These are phyloP conservation scores for Flaveria linearis DNA, from an alignment of 129 eudicot genomes.

Conservation along the genomic window DNA sequence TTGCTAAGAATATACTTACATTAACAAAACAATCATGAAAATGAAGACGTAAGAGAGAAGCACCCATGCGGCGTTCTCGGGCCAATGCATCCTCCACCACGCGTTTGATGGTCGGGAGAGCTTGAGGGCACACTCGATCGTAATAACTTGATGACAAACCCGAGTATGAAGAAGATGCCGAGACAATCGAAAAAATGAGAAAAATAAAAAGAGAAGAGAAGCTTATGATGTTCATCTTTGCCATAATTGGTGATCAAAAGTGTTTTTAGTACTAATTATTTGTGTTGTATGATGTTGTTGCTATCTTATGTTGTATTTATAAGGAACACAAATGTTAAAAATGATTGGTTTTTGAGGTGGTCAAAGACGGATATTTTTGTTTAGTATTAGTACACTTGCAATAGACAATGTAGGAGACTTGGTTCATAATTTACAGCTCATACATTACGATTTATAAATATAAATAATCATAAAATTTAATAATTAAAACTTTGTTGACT, in stretches of 20 bases:
- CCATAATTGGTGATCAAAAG: slow-evolving; percentile 6
- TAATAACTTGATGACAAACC: slow-evolving; percentile 37
- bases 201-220: slow-evolving; percentile 15
- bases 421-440: slow-evolving; percentile 1
- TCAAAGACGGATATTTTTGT: not conserved
- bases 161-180: slow-evolving; percentile 14
- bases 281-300: not conserved
- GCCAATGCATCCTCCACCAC: slow-evolving; percentile 48
- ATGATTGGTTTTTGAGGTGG: slow-evolving; percentile 11
- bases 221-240: slow-evolving; percentile 22
- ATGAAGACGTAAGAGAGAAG: slow-evolving; percentile 49
- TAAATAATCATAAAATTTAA: not conserved
- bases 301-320: slow-evolving; percentile 17
- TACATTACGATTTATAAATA: not conserved
- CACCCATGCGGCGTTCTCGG: slow-evolving; percentile 55
- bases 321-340: not conserved
- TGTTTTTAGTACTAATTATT: not conserved
- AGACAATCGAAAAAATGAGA: not conserved
- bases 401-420: slow-evolving; percentile 10
- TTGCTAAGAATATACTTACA: no score
- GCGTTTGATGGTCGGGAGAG: slow-evolving; percentile 45
- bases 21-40: slow-evolving; percentile 61
- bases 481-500: no score
- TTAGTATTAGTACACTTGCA: not conserved
- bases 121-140: slow-evolving; percentile 43